Percentiles rank a stretch among this genome's conserved stretches.
Conservation (phyloP, 2,329 filamentous ascomycete genomes). For the Blastomyces gilchristii region DNA sequence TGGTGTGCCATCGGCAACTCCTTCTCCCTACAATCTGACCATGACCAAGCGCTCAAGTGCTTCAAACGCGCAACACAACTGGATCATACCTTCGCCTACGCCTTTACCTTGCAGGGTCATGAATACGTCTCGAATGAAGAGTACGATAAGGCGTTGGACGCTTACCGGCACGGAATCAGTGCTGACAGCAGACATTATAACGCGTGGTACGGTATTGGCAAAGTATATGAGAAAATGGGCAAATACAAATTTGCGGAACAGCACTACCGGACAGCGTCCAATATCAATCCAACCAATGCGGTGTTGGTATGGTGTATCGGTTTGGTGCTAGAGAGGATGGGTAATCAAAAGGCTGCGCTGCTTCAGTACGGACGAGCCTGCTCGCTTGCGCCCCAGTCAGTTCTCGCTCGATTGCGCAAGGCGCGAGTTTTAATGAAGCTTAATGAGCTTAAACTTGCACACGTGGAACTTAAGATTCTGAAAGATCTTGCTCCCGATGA, state of each 20-base stretch:
- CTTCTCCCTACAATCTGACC: conserved; percentile 82
- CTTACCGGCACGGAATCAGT: conserved; percentile 75
- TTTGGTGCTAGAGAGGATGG: conserved; percentile 77
- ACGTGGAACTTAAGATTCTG: conserved; percentile 74
- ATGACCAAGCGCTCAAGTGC: conserved; percentile 86
- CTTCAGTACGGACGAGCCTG: conserved; percentile 73
- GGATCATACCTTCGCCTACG: conserved; percentile 84
- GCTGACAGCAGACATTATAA: conserved; percentile 90
- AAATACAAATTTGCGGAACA: conserved; percentile 84
- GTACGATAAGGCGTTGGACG: conserved; percentile 83
- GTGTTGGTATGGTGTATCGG: conserved; percentile 90
- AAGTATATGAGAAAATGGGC: conserved; percentile 79
- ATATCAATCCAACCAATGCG: conserved; percentile 88
- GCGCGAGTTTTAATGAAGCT: conserved; percentile 75
- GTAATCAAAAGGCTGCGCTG: conserved; percentile 67
- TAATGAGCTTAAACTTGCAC: conserved; percentile 57
- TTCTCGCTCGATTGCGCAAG: conserved; percentile 85
- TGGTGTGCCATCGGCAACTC: conserved; percentile 96
- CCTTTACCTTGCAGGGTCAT: conserved; percentile 89
- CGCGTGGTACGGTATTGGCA: conserved; percentile 85
- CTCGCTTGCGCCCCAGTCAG: conserved; percentile 67
- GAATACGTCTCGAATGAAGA: conserved; percentile 95
- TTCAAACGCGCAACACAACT: conserved; percentile 92
- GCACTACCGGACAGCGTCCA: conserved; percentile 78
- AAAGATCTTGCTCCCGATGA: conserved; percentile 90